Conservation (phyloP, 208 protist species). For the Lotmaria passim region DNA sequence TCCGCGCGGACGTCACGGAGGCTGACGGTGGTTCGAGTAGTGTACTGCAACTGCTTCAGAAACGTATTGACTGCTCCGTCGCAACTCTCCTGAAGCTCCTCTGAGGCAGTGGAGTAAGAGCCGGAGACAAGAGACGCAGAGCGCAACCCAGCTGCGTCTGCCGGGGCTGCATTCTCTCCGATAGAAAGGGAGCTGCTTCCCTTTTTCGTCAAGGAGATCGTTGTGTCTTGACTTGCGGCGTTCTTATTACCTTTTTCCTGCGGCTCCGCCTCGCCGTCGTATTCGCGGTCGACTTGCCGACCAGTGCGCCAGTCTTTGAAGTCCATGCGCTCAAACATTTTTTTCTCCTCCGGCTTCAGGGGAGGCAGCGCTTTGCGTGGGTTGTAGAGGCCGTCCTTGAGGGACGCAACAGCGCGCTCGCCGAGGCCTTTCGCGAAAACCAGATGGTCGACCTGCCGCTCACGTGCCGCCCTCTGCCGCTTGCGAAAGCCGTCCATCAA, state of each 20-base stretch:
- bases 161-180: neutral
- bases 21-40: conserved; percentile 17
- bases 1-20: conserved; percentile 48
- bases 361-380: conserved; percentile 62
- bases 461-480: conserved; percentile 43
- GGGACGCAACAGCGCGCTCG: conserved; percentile 46
- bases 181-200: neutral
- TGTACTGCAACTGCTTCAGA: conserved; percentile 23
- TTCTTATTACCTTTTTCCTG: neutral
- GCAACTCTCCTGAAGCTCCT: conserved; percentile 14
- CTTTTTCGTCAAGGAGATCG: neutral
- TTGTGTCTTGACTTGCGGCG: neutral
- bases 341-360: conserved; percentile 42
- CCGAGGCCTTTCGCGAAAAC: conserved; percentile 81
- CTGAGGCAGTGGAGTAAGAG: conserved; percentile 12
- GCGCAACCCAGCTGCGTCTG: neutral
- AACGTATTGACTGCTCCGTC: conserved; percentile 9
- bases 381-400: conserved; percentile 61
- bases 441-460: conserved; percentile 59
- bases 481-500: conserved; percentile 68
- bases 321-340: conserved; percentile 41
- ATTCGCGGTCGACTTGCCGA: too few species aligned
- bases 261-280: conserved; percentile 1
- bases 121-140: neutral
- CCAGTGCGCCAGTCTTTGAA: conserved; percentile 26